A percentile compares a stretch with the other conserved stretches of the same genome.
Conservation (phyloP, 257 asterid species). For the Solanum stenotomum region DNA sequence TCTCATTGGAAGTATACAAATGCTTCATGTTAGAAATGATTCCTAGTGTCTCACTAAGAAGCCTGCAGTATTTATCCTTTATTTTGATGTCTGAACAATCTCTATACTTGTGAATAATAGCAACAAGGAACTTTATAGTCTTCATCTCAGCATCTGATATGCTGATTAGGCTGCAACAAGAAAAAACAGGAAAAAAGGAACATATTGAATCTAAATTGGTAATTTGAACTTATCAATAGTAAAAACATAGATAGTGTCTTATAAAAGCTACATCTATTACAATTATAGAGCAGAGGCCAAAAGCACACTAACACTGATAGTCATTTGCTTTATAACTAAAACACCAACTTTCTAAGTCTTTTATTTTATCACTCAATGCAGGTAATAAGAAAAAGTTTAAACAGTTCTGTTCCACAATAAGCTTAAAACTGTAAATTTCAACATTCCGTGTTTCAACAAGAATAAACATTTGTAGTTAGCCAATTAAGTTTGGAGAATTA, state of each 20-base stretch:
- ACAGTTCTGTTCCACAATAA: background rate
- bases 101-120: constrained; percentile 48
- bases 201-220: background rate
- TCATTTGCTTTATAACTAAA: background rate
- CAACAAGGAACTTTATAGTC: constrained; percentile 58
- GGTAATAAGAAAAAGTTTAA: background rate
- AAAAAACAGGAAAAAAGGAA: background rate
- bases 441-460: background rate
- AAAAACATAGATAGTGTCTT: background rate
- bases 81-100: constrained; percentile 31
- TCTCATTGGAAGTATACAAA: constrained; percentile 53
- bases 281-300: background rate
- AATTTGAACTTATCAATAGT: background rate
- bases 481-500: background rate
- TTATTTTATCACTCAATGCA: background rate
- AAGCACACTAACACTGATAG: background rate
- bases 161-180: constrained; percentile 54
- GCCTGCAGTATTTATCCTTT: constrained; percentile 41
- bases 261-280: background rate
- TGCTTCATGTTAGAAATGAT: constrained; percentile 63
- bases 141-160: constrained; percentile 69
- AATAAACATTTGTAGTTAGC: background rate
- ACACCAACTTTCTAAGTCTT: background rate
- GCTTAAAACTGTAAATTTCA: background rate
- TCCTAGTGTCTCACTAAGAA: constrained; percentile 66